Base-by-base conservation (phyloP, 192 early-diverging fungal genomes). In the Rhizoclosmatium sp. region DNA sequence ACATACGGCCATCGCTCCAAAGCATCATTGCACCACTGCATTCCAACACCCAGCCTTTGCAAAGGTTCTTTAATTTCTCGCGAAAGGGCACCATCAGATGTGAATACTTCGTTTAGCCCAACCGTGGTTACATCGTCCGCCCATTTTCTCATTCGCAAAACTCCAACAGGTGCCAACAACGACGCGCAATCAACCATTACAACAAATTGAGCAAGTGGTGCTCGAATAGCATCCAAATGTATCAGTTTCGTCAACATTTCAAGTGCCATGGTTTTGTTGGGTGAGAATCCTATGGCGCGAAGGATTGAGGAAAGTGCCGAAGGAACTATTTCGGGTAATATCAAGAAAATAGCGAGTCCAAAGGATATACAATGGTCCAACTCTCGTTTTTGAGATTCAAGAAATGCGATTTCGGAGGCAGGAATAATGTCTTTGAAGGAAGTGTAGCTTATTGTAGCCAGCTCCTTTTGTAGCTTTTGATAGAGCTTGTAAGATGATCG, bases 1-100 rank as follows among this genome's bases (percentile, higher is more conserved):
- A 78, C 66, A 61, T 41, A 78, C 77, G 49, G 66, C 77, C 77
- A 78, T 31, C 47, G 5, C 14, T 56, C 40, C 41, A 70, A 69
- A 16, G 68, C 19, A 9, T 39, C 56, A 14, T 71, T 19, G 19
- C 40, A 5, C 41, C 49, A 45, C 31, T 14, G 10, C 16, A 70
- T 19, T n/a, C 51, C 77, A 4, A 2, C 31, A 47, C 56, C 45
- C 3, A 78, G 7, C 41, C 23, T 60, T 4, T 21, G 23, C 41
- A 66, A 16, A n/a, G 39, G 66, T 31, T 58, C 77, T 21, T 46
- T 9, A 62, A 75, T 62, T 4, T 5, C 21, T 31, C 7, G 41
- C 5, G 2, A 46, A 7, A 62, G 23, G 4, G 7, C 16, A 12
- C 40, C 72, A n/a, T 5, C 40, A 23, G 39, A 56, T 19, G 45